Conservation (phyloP, 345 rosid species). For the Brassica nigra region DNA sequence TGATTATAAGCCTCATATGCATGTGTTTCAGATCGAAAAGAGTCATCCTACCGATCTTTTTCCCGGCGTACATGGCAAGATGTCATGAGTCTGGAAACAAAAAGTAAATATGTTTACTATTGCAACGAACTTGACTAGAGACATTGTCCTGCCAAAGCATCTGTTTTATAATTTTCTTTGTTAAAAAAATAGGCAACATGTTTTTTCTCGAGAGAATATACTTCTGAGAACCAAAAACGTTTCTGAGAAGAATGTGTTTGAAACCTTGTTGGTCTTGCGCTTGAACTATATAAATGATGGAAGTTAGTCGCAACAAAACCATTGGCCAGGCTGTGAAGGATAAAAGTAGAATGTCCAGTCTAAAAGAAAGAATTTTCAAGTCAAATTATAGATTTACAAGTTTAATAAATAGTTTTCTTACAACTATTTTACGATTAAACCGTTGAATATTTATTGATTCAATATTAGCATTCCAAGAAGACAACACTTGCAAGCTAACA, state of each 20-base stretch:
- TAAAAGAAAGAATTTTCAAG: too few species aligned
- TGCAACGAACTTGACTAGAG: background rate
- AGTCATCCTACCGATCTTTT: background rate
- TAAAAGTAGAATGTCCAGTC: background rate
- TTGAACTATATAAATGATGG: slow-evolving; percentile 19
- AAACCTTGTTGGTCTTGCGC: slow-evolving; percentile 28
- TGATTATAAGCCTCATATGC: background rate
- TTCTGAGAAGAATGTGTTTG: too few species aligned
- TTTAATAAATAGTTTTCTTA: too few species aligned
- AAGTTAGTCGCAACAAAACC: background rate
- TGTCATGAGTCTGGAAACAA: slow-evolving; percentile 12
- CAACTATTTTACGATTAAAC: too few species aligned
- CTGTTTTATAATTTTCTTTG: background rate
- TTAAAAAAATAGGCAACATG: background rate
- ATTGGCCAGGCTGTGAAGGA: background rate
- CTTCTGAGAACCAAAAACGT: background rate
- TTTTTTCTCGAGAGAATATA: background rate
- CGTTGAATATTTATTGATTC: too few species aligned
- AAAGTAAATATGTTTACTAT: slow-evolving; percentile 12
- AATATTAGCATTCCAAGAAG: background rate
- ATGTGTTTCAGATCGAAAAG: background rate
- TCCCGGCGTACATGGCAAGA: slow-evolving; percentile 3
- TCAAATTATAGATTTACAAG: too few species aligned
- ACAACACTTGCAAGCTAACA: background rate
- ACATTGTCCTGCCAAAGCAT: background rate